Evolutionary conservation across 257 asterid species (phyloP).

Genomic region (Verbascum thapsus): DNA sequence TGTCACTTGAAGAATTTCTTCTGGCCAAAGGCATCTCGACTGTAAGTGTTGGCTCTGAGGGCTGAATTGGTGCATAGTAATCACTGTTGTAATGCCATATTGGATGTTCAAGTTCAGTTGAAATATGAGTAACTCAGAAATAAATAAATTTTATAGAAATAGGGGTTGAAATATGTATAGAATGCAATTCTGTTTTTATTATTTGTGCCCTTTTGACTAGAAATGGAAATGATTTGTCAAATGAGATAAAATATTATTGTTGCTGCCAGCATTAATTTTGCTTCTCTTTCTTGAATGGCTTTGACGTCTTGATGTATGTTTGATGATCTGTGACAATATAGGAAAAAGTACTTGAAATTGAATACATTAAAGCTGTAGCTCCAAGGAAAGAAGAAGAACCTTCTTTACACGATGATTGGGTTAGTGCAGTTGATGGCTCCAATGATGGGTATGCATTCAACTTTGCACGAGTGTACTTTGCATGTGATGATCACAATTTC

Average conservation of each 20-base stretch:
- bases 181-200: background rate
- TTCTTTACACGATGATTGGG: constrained; percentile 92
- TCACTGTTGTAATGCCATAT: background rate
- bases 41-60: constrained; percentile 47
- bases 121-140: background rate
- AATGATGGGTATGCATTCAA: constrained; percentile 53
- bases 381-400: constrained; percentile 88
- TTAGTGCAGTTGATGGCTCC: constrained; percentile 95
- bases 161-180: background rate
- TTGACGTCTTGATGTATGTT: background rate
- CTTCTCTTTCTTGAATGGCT: constrained; percentile 18
- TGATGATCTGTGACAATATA: constrained; percentile 34
- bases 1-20: constrained; percentile 91
- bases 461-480: constrained; percentile 6
- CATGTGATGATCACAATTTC: constrained; percentile 13
- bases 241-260: background rate
- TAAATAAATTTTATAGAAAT: constrained; percentile 1
- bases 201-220: background rate
- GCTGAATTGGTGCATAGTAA: background rate
- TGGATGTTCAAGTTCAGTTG: constrained; percentile 15
- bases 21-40: constrained; percentile 89
- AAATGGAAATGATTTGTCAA: background rate
- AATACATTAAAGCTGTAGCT: constrained; percentile 79
- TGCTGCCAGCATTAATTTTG: constrained; percentile 2
- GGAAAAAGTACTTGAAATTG: constrained; percentile 92